These are phyloP conservation scores for Populus tomentosa DNA, from an alignment of 441 rosid genomes.

Conservation along the genomic window DNA sequence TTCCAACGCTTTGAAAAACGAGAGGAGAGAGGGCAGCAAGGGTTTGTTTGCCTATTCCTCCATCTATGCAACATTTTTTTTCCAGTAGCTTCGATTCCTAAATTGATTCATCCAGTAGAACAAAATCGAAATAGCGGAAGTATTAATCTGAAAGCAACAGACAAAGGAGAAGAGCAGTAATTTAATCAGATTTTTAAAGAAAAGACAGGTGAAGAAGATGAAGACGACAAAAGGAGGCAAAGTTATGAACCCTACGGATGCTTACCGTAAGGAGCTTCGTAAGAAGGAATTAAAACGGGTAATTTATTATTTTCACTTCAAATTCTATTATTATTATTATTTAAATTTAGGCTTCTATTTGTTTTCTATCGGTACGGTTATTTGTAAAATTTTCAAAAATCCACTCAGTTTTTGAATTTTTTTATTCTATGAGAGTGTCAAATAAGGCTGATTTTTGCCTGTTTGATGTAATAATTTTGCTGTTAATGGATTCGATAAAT, in stretches of 20 bases:
- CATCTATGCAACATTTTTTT: too few relatives aligned
- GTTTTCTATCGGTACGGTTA: background rate
- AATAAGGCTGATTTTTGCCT: background rate
- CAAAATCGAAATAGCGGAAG: background rate
- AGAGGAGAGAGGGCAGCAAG: too few relatives aligned
- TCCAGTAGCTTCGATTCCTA: background rate
- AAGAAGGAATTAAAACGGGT: slow-evolving; percentile 94
- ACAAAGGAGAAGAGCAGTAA: background rate
- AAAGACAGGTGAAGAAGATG: slow-evolving; percentile 33
- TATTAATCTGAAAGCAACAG: background rate
- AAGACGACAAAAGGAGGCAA: slow-evolving; percentile 99
- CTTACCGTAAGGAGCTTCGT: slow-evolving; percentile 92
- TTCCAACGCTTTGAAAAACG: background rate
- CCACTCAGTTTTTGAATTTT: background rate
- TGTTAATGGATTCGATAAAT: background rate
- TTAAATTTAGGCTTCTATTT: background rate
- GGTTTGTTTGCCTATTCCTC: too few relatives aligned
- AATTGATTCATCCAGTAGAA: background rate
- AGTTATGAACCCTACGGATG: slow-evolving; percentile 98
- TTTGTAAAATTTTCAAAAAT: background rate
- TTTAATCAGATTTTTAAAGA: background rate
- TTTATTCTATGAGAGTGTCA: background rate
- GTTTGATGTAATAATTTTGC: background rate
- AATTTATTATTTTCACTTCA: slow-evolving; percentile 2
- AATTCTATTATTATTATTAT: background rate